phyloP scores from a whole-genome alignment of 148 eudicot species.

The Rhododendron griersonianum region DNA sequence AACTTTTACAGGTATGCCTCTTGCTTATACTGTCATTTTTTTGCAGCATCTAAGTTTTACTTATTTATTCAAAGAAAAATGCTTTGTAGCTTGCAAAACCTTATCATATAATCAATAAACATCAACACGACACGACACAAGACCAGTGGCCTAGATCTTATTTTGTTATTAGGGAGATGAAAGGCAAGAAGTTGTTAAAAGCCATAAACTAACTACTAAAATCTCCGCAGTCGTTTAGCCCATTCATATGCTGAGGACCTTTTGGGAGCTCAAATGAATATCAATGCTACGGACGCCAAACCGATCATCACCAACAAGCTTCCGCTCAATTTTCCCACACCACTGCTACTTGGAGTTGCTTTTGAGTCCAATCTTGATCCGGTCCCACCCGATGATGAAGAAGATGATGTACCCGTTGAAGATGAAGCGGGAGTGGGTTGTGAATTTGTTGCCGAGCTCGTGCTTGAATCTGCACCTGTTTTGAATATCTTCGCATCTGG shows the following conservation, averaged over 20 bases:
- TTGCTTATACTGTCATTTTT: background rate
- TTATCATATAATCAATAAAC: background rate
- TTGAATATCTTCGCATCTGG: constrained; percentile 43
- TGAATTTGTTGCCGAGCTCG: constrained; percentile 12
- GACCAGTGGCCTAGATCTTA: constrained; percentile 4
- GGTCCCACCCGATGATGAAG: constrained; percentile 20
- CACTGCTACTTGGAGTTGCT: constrained; percentile 20
- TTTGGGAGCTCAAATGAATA: constrained; percentile 16
- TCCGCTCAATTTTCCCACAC: constrained; percentile 9
- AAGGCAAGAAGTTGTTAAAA: constrained; percentile 9
- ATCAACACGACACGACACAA: background rate
- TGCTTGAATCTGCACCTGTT: constrained; percentile 21
- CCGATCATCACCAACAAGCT: background rate
- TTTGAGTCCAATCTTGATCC: constrained; percentile 24
- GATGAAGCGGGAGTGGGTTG: constrained; percentile 12
- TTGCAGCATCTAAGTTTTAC: background rate
- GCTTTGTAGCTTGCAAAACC: background rate
- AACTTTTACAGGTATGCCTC: background rate
- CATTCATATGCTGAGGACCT: background rate
- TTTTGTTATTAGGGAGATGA: constrained; percentile 9
- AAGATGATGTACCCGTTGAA: constrained; percentile 10
- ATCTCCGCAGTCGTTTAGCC: background rate
- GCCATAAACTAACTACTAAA: constrained; percentile 7
- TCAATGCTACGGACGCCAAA: constrained; percentile 10
- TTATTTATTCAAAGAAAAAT: background rate